Evolutionary conservation across 1,284 basidiomycete genomes (phyloP).

Genomic region (Chalciporus piperatoides): DNA sequence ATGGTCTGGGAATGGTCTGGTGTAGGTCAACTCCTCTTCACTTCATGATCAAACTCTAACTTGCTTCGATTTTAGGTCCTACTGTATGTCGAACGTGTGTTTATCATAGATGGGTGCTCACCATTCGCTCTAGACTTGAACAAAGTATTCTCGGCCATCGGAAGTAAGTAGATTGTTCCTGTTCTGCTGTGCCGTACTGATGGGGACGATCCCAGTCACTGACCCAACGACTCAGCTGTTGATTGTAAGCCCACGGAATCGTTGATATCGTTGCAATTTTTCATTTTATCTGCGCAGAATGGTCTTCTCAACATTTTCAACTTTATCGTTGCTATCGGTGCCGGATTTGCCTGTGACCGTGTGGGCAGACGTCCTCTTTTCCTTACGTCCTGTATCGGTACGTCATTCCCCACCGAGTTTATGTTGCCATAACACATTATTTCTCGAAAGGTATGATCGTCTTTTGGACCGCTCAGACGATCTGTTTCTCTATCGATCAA

Average conservation of each 20-base stretch:
- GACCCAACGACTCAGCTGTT: conserved; percentile 38
- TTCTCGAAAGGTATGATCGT: conserved; percentile 38
- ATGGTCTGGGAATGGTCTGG: conserved; percentile 63
- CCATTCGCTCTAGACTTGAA: conserved; percentile 37
- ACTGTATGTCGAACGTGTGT: conserved; percentile 10
- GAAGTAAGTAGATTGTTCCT: conserved; percentile 29
- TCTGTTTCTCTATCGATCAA: conserved; percentile 39
- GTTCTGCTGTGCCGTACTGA: not conserved
- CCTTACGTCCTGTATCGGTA: conserved; percentile 28
- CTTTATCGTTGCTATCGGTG: conserved; percentile 45
- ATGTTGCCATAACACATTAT: not conserved
- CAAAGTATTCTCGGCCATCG: conserved; percentile 49
- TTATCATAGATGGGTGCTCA: not conserved
- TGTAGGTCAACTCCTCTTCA: conserved; percentile 30
- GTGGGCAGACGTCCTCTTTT: conserved; percentile 53
- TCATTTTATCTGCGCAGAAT: conserved; percentile 42
- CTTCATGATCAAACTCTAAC: not conserved
- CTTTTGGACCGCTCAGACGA: conserved; percentile 44
- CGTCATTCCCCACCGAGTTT: not conserved
- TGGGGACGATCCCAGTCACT: not conserved
- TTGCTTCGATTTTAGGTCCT: conserved; percentile 24
- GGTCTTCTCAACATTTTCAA: conserved; percentile 55
- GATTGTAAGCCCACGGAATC: conserved; percentile 29
- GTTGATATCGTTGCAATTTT: conserved; percentile 34
- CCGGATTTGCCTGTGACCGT: conserved; percentile 47